These are phyloP conservation scores for Scenedesmus sp. DNA, from an alignment of 163 green algal species.

Conservation along the genomic window DNA sequence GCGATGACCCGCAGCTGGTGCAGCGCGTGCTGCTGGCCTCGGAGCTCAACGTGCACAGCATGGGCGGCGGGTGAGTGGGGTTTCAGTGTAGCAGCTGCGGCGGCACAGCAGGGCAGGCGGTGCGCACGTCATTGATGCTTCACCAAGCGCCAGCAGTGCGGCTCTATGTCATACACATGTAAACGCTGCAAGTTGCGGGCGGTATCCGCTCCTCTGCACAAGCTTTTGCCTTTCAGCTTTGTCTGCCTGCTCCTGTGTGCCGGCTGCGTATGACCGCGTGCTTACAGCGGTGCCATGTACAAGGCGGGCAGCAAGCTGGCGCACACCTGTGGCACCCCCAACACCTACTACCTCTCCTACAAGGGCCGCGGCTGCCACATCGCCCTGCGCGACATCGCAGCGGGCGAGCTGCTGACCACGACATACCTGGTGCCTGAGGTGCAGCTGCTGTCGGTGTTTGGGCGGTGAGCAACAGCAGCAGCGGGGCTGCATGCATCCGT, in stretches of 20 bases:
- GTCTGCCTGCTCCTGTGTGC: not conserved
- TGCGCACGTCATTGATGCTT: not conserved
- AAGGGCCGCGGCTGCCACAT: slow-evolving; percentile 25
- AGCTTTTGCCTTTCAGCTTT: not conserved
- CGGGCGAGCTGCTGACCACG: slow-evolving; percentile 46
- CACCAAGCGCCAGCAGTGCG: too few species aligned
- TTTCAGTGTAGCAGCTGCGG: not conserved
- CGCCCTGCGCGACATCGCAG: slow-evolving; percentile 35
- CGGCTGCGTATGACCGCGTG: too few species aligned
- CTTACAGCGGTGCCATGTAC: slow-evolving; percentile 13
- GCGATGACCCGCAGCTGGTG: slow-evolving; percentile 9
- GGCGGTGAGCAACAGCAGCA: not conserved
- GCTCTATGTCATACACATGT: too few species aligned
- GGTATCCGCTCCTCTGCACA: not conserved
- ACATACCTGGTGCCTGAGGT: slow-evolving; percentile 23
- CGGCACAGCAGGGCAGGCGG: not conserved
- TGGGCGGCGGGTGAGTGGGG: not conserved
- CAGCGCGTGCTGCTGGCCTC: slow-evolving; percentile 33
- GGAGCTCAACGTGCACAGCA: slow-evolving; percentile 41
- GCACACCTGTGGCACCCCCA: slow-evolving; percentile 39
- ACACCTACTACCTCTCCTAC: slow-evolving; percentile 41
- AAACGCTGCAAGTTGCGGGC: too few species aligned
- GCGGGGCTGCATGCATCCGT: not conserved
- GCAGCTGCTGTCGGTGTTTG: slow-evolving; percentile 1
- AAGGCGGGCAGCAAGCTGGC: slow-evolving; percentile 28